Conservation (phyloP, 2,329 filamentous ascomycete species). For the Pseudogymnoascus destructans region DNA sequence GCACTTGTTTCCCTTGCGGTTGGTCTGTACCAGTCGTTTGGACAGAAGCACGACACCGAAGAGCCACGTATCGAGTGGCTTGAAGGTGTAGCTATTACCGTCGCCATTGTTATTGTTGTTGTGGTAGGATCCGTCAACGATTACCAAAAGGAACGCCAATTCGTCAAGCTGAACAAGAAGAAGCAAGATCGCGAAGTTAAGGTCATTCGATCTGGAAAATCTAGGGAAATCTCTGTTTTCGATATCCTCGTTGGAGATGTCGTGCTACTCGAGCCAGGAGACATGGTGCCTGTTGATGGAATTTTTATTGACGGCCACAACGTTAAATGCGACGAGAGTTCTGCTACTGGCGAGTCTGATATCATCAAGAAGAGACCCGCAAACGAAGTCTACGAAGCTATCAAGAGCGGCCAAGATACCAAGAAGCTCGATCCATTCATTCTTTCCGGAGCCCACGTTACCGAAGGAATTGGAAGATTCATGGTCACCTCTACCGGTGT, state of each 20-base stretch:
- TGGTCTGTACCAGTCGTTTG: slow-evolving; percentile 60
- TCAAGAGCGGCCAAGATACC: slow-evolving; percentile 41
- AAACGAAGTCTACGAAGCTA: slow-evolving; percentile 50
- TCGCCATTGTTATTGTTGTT: slow-evolving; percentile 64
- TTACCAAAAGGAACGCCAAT: slow-evolving; percentile 71
- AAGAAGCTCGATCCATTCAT: slow-evolving; percentile 68
- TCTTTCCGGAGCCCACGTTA: slow-evolving; percentile 64
- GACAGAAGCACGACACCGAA: slow-evolving; percentile 35
- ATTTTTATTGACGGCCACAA: slow-evolving; percentile 54
- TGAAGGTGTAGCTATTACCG: slow-evolving; percentile 67
- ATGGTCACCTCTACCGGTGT: slow-evolving; percentile 62
- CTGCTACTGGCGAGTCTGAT: slow-evolving; percentile 64
- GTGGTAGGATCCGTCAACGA: slow-evolving; percentile 67
- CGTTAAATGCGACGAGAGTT: slow-evolving; percentile 60
- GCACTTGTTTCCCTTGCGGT: slow-evolving; percentile 62
- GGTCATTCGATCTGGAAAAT: slow-evolving; percentile 60
- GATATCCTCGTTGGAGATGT: slow-evolving; percentile 64
- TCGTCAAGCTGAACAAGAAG: slow-evolving; percentile 67
- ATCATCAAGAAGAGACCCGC: slow-evolving; percentile 53
- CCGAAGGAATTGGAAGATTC: slow-evolving; percentile 63
- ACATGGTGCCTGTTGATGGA: slow-evolving; percentile 60
- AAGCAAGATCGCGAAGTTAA: slow-evolving; percentile 66
- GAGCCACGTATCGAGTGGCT: slow-evolving; percentile 60
- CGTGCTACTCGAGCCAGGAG: slow-evolving; percentile 59
- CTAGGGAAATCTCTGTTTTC: slow-evolving; percentile 54